Base-by-base conservation (phyloP, 768 basidiomycete genomes). In the Trametes meyenii region DNA sequence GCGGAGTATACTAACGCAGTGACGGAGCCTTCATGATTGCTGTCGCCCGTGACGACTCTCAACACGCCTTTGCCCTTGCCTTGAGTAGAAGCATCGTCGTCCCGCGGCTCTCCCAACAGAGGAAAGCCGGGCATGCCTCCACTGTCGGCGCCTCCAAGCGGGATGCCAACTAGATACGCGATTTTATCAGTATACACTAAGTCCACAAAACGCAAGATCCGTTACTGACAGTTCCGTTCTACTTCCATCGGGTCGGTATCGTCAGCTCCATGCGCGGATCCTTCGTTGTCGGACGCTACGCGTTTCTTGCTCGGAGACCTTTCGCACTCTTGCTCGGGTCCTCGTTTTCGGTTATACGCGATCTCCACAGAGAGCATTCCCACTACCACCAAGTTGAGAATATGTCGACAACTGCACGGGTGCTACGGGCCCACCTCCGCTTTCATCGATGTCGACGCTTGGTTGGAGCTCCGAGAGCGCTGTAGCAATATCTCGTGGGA, bases 1-100 rank as follows among this genome's bases (percentile, higher is more conserved):
- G 77, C 77, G 3, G 77, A 78, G 62, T 79, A 75, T 58, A 72
- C 69, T 50, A 80, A 75, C 38, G 72, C 72, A 1, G 76, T 78
- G 43, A 64, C 59, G 5, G 48, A 57, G 21, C 63, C 59, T n/a
- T 52, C 51, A 48, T 62, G 63, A 8, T 26, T 23, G 1, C 7
- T 5, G 12, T 38, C 54, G 4, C 44, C 54, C 10, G 12, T 16
- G 10, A 21, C 6, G 19, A 35, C 19, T 8, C 29, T 26, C 16
- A 17, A 5, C 4, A n/a, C 17, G 16, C 33, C 29, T 16, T 50
- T 50, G 14, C 13, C 48, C 17, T 35, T 50, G 24, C 13, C 48
- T 14, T 48, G 8, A 5, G 13, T 11, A 5, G 16, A 29, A 13
- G 2, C 12, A 50, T 29, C 14, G 29, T 35, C 29, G n/a, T n/a